Evolutionary conservation across 306 rosid species (phyloP).

Genomic region (Bauhinia variegata): DNA sequence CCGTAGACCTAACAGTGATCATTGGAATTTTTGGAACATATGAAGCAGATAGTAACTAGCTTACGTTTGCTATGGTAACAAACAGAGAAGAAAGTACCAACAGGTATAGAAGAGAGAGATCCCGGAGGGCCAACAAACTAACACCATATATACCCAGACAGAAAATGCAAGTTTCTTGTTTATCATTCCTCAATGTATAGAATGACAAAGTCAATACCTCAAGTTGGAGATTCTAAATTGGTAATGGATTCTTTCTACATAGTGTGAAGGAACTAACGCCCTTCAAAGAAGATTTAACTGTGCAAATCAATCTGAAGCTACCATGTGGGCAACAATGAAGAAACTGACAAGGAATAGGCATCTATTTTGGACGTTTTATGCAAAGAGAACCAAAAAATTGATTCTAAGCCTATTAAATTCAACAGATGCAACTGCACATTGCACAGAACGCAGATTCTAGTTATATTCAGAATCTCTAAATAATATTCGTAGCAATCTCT

Average conservation of each 20-base stretch:
- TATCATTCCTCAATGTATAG: not conserved
- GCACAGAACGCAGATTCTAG: not conserved
- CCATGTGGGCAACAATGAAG: too few species aligned
- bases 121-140: too few species aligned
- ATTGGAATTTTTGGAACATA: not conserved
- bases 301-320: too few species aligned
- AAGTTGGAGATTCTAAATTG: not conserved
- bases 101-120: too few species aligned
- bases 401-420: not conserved
- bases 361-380: too few species aligned
- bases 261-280: not conserved
- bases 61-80: not conserved
- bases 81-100: not conserved
- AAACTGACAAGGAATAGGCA: too few species aligned
- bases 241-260: not conserved
- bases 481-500: too few species aligned
- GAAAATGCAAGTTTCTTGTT: not conserved
- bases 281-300: too few species aligned
- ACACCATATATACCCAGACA: not conserved
- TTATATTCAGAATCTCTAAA: constrained; percentile 8
- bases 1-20: not conserved
- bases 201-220: not conserved
- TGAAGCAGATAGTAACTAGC: not conserved
- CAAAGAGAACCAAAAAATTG: too few species aligned
- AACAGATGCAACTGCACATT: constrained; percentile 10